Evolutionary conservation across 768 basidiomycete genomes (phyloP).

Genomic region (Mycena polygramma): DNA sequence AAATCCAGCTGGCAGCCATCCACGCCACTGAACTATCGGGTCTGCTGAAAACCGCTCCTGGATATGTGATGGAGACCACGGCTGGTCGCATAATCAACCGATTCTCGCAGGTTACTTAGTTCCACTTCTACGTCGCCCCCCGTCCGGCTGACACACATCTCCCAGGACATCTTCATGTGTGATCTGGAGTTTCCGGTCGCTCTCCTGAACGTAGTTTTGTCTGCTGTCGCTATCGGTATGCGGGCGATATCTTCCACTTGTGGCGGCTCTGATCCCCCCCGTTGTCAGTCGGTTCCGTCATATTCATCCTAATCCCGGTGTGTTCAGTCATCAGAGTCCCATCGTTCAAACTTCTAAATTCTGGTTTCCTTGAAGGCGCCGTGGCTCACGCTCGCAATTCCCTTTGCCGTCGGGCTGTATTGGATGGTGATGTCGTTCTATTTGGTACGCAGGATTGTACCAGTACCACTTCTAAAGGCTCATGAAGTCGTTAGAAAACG

Average conservation of each 20-base stretch:
- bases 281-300: constrained; percentile 13
- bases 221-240: not conserved
- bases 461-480: not conserved
- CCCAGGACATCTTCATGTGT: constrained; percentile 31
- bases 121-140: too few species aligned
- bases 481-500: constrained; percentile 12
- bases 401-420: constrained; percentile 16
- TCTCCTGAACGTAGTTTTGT: constrained; percentile 13
- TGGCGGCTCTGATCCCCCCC: not conserved
- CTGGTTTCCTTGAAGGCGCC: not conserved
- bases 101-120: constrained; percentile 17
- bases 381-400: constrained; percentile 20
- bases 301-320: constrained; percentile 24
- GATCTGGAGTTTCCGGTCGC: constrained; percentile 22
- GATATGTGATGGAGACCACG: not conserved
- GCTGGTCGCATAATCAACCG: constrained; percentile 21
- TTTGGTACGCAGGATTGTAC: not conserved
- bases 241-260: too few species aligned
- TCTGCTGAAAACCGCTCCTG: not conserved
- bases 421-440: constrained; percentile 29
- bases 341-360: not conserved
- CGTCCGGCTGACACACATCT: not conserved
- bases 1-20: constrained; percentile 2
- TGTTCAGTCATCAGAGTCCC: not conserved
- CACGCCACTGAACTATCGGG: constrained; percentile 5